phyloP scores from a whole-genome alignment of 176 grass and related monocot species.

The Carex littledalei region DNA sequence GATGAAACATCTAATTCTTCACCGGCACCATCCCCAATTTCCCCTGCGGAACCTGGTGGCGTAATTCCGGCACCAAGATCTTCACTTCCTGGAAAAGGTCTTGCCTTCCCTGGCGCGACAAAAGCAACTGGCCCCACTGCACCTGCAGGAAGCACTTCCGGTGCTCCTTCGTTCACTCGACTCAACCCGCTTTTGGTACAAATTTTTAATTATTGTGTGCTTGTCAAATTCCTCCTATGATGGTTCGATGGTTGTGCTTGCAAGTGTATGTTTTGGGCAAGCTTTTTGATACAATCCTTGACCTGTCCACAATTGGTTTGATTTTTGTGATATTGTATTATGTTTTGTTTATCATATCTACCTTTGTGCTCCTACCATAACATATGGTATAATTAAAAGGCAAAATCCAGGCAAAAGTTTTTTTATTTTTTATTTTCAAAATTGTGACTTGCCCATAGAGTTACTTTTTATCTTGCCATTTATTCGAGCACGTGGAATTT shows the following conservation, averaged over 20 bases:
- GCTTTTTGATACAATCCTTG: conserved; percentile 31
- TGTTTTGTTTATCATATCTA: background rate
- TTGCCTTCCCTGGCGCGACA: conserved; percentile 43
- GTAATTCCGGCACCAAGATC: conserved; percentile 45
- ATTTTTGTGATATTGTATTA: conserved; percentile 14
- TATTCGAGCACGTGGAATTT: background rate
- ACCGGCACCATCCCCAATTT: conserved; percentile 56
- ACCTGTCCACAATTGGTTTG: background rate
- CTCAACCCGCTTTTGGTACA: conserved; percentile 1
- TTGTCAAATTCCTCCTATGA: conserved; percentile 11
- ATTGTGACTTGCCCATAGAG: background rate
- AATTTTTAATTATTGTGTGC: conserved; percentile 24
- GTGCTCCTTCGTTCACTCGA: conserved; percentile 11
- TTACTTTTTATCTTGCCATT: background rate
- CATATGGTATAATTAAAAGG: background rate
- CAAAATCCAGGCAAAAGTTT: background rate
- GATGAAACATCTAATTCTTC: conserved; percentile 42
- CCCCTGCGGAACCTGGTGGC: conserved; percentile 50
- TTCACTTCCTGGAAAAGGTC: conserved; percentile 38
- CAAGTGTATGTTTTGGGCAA: conserved; percentile 22
- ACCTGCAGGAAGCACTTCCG: conserved; percentile 53
- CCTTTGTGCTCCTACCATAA: background rate
- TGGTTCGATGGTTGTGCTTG: background rate
- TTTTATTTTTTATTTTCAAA: background rate
- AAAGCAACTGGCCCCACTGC: conserved; percentile 40